These are phyloP conservation scores for Daldinia loculata DNA, from an alignment of 495 filamentous ascomycete genomes.

Conservation along the genomic window DNA sequence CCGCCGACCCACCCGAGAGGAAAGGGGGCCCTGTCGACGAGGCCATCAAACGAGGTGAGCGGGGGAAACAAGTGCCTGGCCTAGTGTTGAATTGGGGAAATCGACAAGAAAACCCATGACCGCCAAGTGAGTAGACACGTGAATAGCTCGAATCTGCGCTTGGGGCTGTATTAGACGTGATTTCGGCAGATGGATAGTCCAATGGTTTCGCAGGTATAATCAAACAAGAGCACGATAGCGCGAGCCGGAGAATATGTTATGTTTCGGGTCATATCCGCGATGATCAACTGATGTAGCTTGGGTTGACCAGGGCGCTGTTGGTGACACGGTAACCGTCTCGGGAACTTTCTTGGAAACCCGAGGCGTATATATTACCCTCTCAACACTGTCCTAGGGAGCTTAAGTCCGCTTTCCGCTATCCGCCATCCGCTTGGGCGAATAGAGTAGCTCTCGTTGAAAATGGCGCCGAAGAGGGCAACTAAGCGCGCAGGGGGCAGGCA, in stretches of 20 bases:
- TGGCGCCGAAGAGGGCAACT: constrained; percentile 4
- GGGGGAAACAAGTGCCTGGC: constrained; percentile 24
- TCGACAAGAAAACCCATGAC: constrained; percentile 29
- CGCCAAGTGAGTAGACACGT: constrained; percentile 40
- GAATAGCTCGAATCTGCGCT: constrained; percentile 32
- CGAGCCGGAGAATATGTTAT: constrained; percentile 35
- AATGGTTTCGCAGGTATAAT: constrained; percentile 36
- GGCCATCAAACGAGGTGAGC: constrained; percentile 27
- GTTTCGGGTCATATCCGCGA: constrained; percentile 34
- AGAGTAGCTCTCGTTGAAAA: constrained; percentile 5
- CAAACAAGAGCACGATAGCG: constrained; percentile 26
- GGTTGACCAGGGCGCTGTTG: constrained; percentile 4
- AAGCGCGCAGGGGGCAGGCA: constrained; percentile 5
- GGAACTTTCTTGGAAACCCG: constrained; percentile 24
- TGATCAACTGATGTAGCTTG: constrained; percentile 34
- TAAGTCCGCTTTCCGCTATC: neutral
- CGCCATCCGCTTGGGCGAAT: constrained; percentile 15
- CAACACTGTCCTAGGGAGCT: neutral
- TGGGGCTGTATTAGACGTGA: constrained; percentile 34
- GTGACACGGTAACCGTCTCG: constrained; percentile 38
- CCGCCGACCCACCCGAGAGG: constrained; percentile 31
- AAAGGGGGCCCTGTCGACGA: constrained; percentile 21
- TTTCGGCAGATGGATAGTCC: constrained; percentile 44
- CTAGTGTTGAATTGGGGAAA: constrained; percentile 35
- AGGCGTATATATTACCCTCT: constrained; percentile 32